Evolutionary conservation across 2,329 filamentous ascomycete species (phyloP), one percentile per base, ranked within the genome.

Genomic region (Epichloe uncinata): DNA sequence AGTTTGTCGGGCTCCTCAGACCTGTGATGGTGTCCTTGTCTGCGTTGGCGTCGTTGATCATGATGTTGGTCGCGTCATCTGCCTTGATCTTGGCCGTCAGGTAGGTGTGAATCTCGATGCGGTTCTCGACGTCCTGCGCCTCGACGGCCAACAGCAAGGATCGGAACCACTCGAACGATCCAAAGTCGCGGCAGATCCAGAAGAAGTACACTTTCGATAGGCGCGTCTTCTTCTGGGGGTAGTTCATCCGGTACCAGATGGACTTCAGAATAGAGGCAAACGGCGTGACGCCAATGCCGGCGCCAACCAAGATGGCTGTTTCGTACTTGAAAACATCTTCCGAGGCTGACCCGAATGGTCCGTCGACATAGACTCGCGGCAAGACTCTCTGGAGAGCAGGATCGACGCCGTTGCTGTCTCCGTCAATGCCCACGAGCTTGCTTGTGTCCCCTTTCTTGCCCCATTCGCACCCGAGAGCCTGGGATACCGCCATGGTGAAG

Each of bases 171-270:
- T 93, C 87, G 60, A 93, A 90, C 0, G 84, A 88, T 35, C 84
- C 86, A 61, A 91, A 91, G 66, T 93, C 87, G 66, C 87, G 78
- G 73, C 87, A 91, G 54, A 93, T 82, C 87, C 87, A 93, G 77
- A 93, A 89, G 73, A 93, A 93, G 72, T 93, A 94, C 22, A 94
- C 86, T 67, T 93, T 94, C 61, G 82, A 77, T 42, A 94, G 74
- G 4, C 85, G 76, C 3, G 85, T 90, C 69, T 84, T 85, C 66
- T 83, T 79, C 64, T 87, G 82, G 3, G 85, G 84, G 68, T 87
- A 90, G 74, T 89, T 91, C 83, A 91, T 89, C 46, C 87, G 81
- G 72, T 93, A 94, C 87, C 87, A 94, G 68, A 94, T 91, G 48
- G 84, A 89, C 73, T 94, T 94, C 61, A 91, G 75, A 58, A 91